These are phyloP conservation scores for Colletotrichum lindemuthianum DNA, from an alignment of 2,329 filamentous ascomycete genomes.

Conservation along the genomic window DNA sequence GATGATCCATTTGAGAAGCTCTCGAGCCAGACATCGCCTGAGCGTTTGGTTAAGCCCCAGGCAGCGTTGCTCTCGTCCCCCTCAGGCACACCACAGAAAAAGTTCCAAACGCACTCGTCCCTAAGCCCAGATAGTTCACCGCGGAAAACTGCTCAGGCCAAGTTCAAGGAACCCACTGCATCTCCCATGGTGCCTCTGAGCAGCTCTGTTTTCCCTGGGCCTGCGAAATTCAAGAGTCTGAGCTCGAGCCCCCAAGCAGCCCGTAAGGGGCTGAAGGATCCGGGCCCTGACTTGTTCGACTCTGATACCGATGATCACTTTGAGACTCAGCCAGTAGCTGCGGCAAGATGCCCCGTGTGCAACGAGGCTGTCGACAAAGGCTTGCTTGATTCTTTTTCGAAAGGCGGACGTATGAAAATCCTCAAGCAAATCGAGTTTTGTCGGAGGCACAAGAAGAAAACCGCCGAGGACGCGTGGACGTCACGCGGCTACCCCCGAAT, in stretches of 20 bases:
- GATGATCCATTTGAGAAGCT: conserved; percentile 31
- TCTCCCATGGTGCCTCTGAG: conserved; percentile 8
- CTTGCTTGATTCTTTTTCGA: conserved; percentile 63
- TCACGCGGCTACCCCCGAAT: conserved; percentile 74
- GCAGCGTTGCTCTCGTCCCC: conserved; percentile 18
- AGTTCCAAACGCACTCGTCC: conserved; percentile 12
- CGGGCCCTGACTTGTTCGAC: conserved; percentile 26
- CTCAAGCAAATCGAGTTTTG: conserved; percentile 72
- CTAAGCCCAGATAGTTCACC: conserved; percentile 24
- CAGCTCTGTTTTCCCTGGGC: conserved; percentile 11
- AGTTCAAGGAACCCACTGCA: conserved; percentile 14
- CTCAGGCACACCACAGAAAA: conserved; percentile 1
- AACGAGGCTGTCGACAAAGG: conserved; percentile 64
- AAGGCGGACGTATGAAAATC: conserved; percentile 61
- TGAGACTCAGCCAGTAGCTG: neutral
- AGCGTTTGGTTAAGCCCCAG: conserved; percentile 2
- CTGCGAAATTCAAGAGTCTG: neutral
- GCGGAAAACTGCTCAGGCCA: neutral
- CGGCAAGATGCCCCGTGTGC: conserved; percentile 73
- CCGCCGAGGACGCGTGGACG: conserved; percentile 60
- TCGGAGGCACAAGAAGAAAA: conserved; percentile 65
- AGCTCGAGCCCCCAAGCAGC: neutral
- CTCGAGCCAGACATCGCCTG: conserved; percentile 5
- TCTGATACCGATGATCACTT: conserved; percentile 12
- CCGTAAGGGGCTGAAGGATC: conserved; percentile 11